Conservation (phyloP, 495 filamentous ascomycete species). For the Thermochaetoides thermophila region DNA sequence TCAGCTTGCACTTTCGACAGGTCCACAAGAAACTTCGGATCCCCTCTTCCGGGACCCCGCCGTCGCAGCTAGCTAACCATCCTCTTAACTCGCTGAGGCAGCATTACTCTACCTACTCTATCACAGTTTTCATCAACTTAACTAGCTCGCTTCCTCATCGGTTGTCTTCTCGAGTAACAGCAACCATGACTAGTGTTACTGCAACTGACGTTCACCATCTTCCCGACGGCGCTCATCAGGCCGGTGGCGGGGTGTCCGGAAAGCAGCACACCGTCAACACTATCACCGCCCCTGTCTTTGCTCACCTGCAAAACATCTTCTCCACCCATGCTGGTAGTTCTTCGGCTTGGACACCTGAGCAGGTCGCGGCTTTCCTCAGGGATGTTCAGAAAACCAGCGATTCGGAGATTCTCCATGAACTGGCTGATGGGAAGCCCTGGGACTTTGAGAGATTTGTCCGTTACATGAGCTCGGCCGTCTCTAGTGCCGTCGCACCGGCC, state of each 20-base stretch:
- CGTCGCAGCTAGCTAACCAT: too few species aligned
- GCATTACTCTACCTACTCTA: too few species aligned
- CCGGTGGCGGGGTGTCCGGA: slow-evolving; percentile 21
- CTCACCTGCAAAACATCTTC: slow-evolving; percentile 27
- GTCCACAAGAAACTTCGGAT: too few species aligned
- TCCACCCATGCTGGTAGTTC: slow-evolving; percentile 16
- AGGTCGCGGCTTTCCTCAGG: slow-evolving; percentile 22
- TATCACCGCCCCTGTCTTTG: slow-evolving; percentile 16
- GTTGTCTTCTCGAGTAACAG: background rate
- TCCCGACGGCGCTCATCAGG: slow-evolving; percentile 19
- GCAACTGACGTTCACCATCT: slow-evolving; percentile 1
- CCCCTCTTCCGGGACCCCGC: too few species aligned
- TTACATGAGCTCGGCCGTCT: slow-evolving; percentile 45
- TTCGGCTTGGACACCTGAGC: slow-evolving; percentile 22
- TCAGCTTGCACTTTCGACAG: too few species aligned
- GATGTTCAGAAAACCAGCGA: slow-evolving; percentile 23
- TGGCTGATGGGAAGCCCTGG: slow-evolving; percentile 13
- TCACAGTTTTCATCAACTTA: too few species aligned
- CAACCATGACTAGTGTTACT: slow-evolving; percentile 5
- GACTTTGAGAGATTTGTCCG: slow-evolving; percentile 37
- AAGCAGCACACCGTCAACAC: slow-evolving; percentile 17
- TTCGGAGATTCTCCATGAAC: slow-evolving; percentile 11
- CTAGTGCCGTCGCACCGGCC: slow-evolving; percentile 28
- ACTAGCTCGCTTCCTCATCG: too few species aligned
- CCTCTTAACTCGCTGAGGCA: too few species aligned